Evolutionary conservation across 2,329 filamentous ascomycete genomes (phyloP).

Genomic region (Xylariomycetidae sp.): DNA sequence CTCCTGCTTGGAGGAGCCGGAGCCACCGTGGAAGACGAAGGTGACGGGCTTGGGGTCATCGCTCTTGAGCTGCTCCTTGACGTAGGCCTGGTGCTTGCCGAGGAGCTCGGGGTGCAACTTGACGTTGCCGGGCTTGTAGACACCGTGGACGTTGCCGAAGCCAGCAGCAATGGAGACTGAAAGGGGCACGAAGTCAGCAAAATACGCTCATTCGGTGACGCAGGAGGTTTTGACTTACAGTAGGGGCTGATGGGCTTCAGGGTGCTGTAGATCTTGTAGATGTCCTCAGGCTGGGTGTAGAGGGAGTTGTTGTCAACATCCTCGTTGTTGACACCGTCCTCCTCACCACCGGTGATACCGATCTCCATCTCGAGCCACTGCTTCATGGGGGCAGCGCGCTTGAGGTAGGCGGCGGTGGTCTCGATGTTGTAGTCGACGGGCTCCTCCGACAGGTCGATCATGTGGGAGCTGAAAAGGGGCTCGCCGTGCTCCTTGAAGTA

Average conservation of each 20-base stretch:
- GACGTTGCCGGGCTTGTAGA: constrained; percentile 98
- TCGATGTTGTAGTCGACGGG: constrained; percentile 82
- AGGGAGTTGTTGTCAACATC: constrained; percentile 90
- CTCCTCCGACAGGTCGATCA: constrained; percentile 87
- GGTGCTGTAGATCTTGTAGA: constrained; percentile 70
- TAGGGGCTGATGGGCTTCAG: constrained; percentile 83
- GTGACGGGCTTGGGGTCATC: constrained; percentile 87
- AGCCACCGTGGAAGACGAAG: constrained; percentile 99
- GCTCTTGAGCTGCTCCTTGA: constrained; percentile 70
- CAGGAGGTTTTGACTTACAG: no score
- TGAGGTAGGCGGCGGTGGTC: constrained; percentile 87
- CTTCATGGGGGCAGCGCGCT: constrained; percentile 93
- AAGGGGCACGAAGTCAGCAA: no score
- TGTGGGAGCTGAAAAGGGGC: constrained; percentile 93
- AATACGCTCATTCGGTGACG: no score
- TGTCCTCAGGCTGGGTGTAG: constrained; percentile 97
- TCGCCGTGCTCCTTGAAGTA: constrained; percentile 92
- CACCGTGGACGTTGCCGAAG: constrained; percentile 98
- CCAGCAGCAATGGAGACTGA: constrained; percentile 97
- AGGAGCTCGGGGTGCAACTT: constrained; percentile 94
- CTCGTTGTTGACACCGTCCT: constrained; percentile 98
- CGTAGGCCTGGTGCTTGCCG: constrained; percentile 90
- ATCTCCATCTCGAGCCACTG: constrained; percentile 96
- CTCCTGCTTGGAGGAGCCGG: constrained; percentile 84
- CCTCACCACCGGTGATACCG: constrained; percentile 93